Conservation (phyloP, 2,329 filamentous ascomycete genomes). For the Phialocephala sp. region DNA sequence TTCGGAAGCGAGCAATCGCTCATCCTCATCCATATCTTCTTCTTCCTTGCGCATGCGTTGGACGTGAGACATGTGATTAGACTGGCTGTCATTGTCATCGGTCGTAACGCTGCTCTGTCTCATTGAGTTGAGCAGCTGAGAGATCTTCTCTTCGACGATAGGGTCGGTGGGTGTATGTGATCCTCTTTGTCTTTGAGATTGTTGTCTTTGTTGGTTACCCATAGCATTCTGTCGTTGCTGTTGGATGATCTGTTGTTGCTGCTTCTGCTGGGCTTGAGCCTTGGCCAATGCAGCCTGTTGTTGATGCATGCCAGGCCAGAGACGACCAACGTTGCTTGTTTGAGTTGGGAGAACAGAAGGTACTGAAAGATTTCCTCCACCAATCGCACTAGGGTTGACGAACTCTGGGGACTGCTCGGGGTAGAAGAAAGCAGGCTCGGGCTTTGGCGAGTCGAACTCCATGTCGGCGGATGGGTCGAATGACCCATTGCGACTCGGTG, state of each 20-base stretch:
- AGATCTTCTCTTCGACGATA: slow-evolving; percentile 89
- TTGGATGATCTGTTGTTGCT: slow-evolving; percentile 65
- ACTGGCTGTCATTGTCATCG: slow-evolving; percentile 55
- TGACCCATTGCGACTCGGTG: slow-evolving; percentile 61
- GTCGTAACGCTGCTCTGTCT: slow-evolving; percentile 66
- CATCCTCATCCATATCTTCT: slow-evolving; percentile 98
- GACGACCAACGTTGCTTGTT: slow-evolving; percentile 67
- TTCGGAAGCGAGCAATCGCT: slow-evolving; percentile 90
- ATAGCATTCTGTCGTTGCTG: slow-evolving; percentile 55
- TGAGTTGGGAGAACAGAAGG: slow-evolving; percentile 51
- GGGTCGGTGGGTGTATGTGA: slow-evolving; percentile 60
- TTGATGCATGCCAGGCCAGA: slow-evolving; percentile 94
- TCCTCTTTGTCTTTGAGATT: slow-evolving; percentile 46
- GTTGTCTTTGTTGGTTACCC: slow-evolving; percentile 53
- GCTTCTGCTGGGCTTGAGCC: slow-evolving; percentile 71
- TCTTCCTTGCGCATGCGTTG: slow-evolving; percentile 87
- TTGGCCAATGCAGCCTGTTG: slow-evolving; percentile 82
- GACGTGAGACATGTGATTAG: slow-evolving; percentile 62
- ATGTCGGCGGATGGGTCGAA: slow-evolving; percentile 71
- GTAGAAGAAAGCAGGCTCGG: slow-evolving; percentile 70
- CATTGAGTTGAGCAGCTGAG: slow-evolving; percentile 91
- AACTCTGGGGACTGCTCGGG: slow-evolving; percentile 55
- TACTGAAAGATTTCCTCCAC: slow-evolving; percentile 57
- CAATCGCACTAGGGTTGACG: slow-evolving; percentile 77
- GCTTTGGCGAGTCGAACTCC: slow-evolving; percentile 63